These are phyloP conservation scores for Fusarium sp. DNA, from an alignment of 2,329 filamentous ascomycete species.

Conservation along the genomic window DNA sequence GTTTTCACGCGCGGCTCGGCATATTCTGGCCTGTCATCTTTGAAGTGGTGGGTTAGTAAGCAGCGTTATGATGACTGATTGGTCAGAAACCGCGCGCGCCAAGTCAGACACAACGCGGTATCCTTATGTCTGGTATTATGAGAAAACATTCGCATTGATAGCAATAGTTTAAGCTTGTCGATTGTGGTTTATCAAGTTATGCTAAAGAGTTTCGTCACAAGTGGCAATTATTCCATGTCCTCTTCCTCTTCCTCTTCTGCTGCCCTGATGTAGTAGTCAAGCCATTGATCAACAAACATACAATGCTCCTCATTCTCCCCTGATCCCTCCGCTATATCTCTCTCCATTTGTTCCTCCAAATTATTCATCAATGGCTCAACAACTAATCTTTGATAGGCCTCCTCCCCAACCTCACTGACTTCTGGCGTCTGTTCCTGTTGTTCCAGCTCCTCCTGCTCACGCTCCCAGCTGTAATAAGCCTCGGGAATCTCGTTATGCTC, in stretches of 20 bases:
- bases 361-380: background rate
- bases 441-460: background rate
- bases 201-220: background rate
- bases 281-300: background rate
- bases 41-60: background rate
- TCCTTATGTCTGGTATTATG: background rate
- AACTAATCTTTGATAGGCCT: background rate
- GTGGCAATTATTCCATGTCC: background rate
- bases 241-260: background rate
- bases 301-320: background rate
- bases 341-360: background rate
- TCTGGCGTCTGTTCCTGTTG: background rate
- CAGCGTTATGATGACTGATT: background rate
- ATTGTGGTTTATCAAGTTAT: background rate
- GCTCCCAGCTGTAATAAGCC: background rate
- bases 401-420: background rate
- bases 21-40: background rate
- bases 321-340: background rate
- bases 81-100: background rate
- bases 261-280: background rate
- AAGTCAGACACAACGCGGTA: background rate
- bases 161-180: background rate
- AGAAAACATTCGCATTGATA: background rate
- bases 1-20: constrained; percentile 2
- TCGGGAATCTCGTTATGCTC: background rate